A percentile compares a stretch with the other conserved stretches of the same genome.
phyloP scores from a whole-genome alignment of 2,329 filamentous ascomycete species.

The Metarhizium anisopliae region DNA sequence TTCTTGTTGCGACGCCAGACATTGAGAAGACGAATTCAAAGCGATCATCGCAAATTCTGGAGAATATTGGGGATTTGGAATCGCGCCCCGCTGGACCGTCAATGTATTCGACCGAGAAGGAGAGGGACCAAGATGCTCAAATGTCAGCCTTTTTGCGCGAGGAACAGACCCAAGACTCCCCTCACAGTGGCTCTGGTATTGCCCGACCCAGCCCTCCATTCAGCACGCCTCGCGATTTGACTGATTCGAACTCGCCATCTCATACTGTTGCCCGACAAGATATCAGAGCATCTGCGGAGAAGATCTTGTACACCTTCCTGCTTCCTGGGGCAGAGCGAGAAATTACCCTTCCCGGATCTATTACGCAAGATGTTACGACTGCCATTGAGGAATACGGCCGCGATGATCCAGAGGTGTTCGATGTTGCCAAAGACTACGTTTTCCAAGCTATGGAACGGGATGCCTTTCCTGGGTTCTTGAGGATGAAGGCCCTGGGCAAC shows the following conservation, averaged over 20 bases:
- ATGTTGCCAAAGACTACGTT: constrained; percentile 96
- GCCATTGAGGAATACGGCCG: constrained; percentile 85
- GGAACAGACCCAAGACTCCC: constrained; percentile 48
- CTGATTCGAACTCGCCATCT: constrained; percentile 73
- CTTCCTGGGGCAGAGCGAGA: constrained; percentile 93
- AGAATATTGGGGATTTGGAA: constrained; percentile 59
- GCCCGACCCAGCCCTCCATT: constrained; percentile 45
- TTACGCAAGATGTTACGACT: constrained; percentile 75
- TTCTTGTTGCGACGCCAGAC: constrained; percentile 88
- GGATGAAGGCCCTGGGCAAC: constrained; percentile 92
- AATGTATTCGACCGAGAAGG: constrained; percentile 58
- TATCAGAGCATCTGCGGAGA: constrained; percentile 87
- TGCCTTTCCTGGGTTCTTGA: constrained; percentile 93
- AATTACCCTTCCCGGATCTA: constrained; percentile 83
- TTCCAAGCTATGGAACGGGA: constrained; percentile 99
- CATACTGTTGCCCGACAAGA: constrained; percentile 83
- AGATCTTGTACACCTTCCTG: constrained; percentile 96
- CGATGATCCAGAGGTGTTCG: constrained; percentile 95
- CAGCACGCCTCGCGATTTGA: constrained; percentile 51
- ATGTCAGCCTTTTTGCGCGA: constrained; percentile 84
- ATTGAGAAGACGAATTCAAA: constrained; percentile 73
- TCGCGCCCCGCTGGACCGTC: constrained; percentile 50
- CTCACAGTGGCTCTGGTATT: constrained; percentile 37
- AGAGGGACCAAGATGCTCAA: constrained; percentile 75
- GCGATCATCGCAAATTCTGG: constrained; percentile 72